These are phyloP conservation scores for Termitomyces sp. DNA, from an alignment of 768 basidiomycete genomes.

Conservation along the genomic window DNA sequence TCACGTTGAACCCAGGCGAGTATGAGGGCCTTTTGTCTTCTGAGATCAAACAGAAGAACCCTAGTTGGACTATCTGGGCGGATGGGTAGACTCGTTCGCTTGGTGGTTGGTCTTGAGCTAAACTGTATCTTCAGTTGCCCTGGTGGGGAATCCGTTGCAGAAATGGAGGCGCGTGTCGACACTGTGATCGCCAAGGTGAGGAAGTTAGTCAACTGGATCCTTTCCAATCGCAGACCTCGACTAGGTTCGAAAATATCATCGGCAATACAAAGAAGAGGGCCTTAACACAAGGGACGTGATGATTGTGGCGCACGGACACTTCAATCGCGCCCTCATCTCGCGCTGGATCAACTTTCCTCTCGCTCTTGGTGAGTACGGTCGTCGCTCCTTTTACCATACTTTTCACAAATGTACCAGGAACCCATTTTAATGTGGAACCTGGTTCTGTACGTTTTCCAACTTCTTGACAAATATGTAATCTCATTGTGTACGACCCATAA, in stretches of 20 bases:
- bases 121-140: slow-evolving; percentile 57
- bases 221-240: background rate
- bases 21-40: slow-evolving; percentile 81
- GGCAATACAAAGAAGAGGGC: slow-evolving; percentile 63
- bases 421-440: slow-evolving; percentile 82
- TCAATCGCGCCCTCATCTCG: slow-evolving; percentile 71
- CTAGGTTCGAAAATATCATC: slow-evolving; percentile 72
- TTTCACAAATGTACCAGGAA: slow-evolving; percentile 36
- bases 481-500: background rate
- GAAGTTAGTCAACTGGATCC: slow-evolving; percentile 1
- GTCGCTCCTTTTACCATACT: slow-evolving; percentile 8
- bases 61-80: slow-evolving; percentile 79
- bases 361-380: slow-evolving; percentile 25
- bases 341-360: slow-evolving; percentile 79
- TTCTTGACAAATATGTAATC: background rate
- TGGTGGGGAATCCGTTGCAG: slow-evolving; percentile 77
- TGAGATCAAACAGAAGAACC: slow-evolving; percentile 66
- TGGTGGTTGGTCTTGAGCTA: background rate
- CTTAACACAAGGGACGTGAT: slow-evolving; percentile 72
- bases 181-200: slow-evolving; percentile 64
- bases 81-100: slow-evolving; percentile 54
- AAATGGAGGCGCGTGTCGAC: slow-evolving; percentile 82
- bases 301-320: slow-evolving; percentile 89
- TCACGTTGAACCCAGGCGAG: slow-evolving; percentile 45
- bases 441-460: slow-evolving; percentile 55